Conservation (phyloP, 1,284 basidiomycete genomes). For the Tilletia indica region DNA sequence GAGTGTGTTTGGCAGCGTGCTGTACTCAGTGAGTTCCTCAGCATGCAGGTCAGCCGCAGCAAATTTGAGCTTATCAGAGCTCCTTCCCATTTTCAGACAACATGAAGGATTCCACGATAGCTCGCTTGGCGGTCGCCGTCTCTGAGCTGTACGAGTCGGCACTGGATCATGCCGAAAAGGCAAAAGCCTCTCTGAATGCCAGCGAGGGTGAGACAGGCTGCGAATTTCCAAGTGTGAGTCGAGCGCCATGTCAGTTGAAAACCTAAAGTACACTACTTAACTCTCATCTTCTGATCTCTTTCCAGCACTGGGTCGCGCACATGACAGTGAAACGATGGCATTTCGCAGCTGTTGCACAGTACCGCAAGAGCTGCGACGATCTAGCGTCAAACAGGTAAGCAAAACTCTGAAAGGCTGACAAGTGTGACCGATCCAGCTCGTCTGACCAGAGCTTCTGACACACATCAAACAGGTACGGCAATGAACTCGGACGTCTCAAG, state of each 20-base stretch:
- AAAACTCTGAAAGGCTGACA: not conserved
- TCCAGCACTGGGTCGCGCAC: conserved; percentile 76
- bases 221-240: conserved; percentile 20
- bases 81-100: conserved; percentile 57
- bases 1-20: conserved; percentile 96
- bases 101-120: conserved; percentile 79
- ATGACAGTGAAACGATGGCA: conserved; percentile 79
- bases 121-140: conserved; percentile 77
- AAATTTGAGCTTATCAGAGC: not conserved
- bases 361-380: conserved; percentile 84
- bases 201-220: conserved; percentile 14
- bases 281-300: conserved; percentile 57
- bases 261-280: not conserved
- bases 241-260: conserved; percentile 52
- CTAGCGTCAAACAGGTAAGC: conserved; percentile 70
- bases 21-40: conserved; percentile 61
- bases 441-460: conserved; percentile 1
- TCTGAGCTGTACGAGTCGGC: conserved; percentile 40
- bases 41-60: not conserved
- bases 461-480: conserved; percentile 33
- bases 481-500: conserved; percentile 48
- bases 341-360: conserved; percentile 86
- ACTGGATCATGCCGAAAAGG: conserved; percentile 20
- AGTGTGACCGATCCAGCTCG: no score
- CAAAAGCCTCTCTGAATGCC: conserved; percentile 8